Evolutionary conservation across 2,329 filamentous ascomycete genomes (phyloP).

Genomic region (Pseudocercospora crystallina): DNA sequence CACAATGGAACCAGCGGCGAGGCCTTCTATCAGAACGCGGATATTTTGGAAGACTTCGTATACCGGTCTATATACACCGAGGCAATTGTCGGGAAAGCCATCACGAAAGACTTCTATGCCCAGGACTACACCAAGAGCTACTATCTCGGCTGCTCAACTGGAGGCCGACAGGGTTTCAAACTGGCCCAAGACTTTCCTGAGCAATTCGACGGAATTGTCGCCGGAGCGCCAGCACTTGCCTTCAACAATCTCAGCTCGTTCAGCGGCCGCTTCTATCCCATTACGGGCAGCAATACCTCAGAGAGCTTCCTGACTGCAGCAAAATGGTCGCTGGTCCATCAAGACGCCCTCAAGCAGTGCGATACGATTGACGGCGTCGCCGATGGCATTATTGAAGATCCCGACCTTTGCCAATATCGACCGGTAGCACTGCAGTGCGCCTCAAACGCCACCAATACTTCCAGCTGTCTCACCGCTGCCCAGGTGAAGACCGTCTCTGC

Average conservation of each 20-base stretch:
- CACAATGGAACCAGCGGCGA: slow-evolving; percentile 47
- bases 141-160: slow-evolving; percentile 48
- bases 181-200: slow-evolving; percentile 45
- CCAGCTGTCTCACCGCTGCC: slow-evolving; percentile 42
- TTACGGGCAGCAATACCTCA: slow-evolving; percentile 38
- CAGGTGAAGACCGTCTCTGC: slow-evolving; percentile 45
- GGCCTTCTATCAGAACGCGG: slow-evolving; percentile 48
- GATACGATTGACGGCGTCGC: slow-evolving; percentile 47
- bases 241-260: slow-evolving; percentile 44
- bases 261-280: slow-evolving; percentile 42
- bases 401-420: slow-evolving; percentile 44
- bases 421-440: slow-evolving; percentile 40
- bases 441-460: slow-evolving; percentile 34
- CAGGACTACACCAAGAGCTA: slow-evolving; percentile 45
- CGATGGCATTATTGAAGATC: slow-evolving; percentile 49
- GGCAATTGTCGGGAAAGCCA: slow-evolving; percentile 32
- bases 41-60: slow-evolving; percentile 50
- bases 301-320: slow-evolving; percentile 39
- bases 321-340: slow-evolving; percentile 43
- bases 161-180: slow-evolving; percentile 49
- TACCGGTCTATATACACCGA: slow-evolving; percentile 36
- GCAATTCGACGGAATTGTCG: slow-evolving; percentile 50
- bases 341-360: slow-evolving; percentile 49
- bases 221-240: slow-evolving; percentile 44
- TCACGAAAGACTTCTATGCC: slow-evolving; percentile 38